phyloP scores from a whole-genome alignment of 202 grass and related monocot species.

The Bolboschoenoplectus hybrid region DNA sequence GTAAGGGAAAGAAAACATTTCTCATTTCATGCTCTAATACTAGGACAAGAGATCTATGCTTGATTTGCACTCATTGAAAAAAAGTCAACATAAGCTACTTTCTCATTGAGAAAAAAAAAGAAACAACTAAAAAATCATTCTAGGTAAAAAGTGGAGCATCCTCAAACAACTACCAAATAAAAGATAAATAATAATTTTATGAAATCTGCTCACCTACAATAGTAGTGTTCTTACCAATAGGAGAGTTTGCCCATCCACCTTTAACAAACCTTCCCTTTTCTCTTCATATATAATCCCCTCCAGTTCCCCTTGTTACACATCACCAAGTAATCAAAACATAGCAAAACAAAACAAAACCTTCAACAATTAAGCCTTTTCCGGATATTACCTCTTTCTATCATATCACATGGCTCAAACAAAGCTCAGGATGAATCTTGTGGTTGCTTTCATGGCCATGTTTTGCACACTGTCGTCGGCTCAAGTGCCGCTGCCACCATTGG shows the following conservation, averaged over 20 bases:
- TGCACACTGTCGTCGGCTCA: slow-evolving; percentile 44
- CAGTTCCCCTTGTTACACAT: slow-evolving; percentile 13
- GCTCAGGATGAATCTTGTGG: background rate
- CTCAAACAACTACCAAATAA: slow-evolving; percentile 21
- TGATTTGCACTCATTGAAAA: background rate
- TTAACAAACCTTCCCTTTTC: slow-evolving; percentile 28
- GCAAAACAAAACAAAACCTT: slow-evolving; percentile 21
- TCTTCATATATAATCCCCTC: slow-evolving; percentile 35
- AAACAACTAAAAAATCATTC: background rate
- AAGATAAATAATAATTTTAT: slow-evolving; percentile 11
- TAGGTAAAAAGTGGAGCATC: slow-evolving; percentile 7
- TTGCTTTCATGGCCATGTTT: slow-evolving; percentile 30
- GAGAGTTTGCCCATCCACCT: slow-evolving; percentile 35
- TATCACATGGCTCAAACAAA: slow-evolving; percentile 30
- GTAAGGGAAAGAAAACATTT: background rate
- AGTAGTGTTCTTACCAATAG: background rate
- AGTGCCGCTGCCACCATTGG: slow-evolving; percentile 29
- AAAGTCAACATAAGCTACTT: background rate
- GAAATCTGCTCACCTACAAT: slow-evolving; percentile 30
- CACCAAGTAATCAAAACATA: slow-evolving; percentile 5
- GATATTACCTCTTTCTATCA: background rate
- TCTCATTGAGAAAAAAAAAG: background rate
- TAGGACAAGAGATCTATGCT: background rate
- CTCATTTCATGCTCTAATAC: background rate
- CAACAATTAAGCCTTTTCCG: background rate